Conservation (phyloP, 2,329 filamentous ascomycete genomes). For the Nemania sp. region DNA sequence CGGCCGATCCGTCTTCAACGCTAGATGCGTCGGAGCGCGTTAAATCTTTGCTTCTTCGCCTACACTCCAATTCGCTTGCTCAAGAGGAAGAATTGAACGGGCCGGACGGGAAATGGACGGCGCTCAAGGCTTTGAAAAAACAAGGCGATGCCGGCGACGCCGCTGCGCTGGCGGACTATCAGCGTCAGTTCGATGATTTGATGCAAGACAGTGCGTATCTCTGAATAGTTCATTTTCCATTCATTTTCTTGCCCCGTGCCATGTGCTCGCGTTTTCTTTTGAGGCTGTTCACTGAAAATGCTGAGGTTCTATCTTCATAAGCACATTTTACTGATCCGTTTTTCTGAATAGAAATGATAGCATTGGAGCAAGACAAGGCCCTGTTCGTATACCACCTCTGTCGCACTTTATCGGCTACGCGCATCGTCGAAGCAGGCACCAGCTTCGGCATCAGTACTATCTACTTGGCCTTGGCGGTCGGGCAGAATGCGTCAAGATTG, state of each 20-base stretch:
- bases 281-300: no score
- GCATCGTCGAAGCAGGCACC: conserved; percentile 20
- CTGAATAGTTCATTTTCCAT: no score
- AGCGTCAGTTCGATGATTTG: conserved; percentile 22
- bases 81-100: conserved; percentile 20
- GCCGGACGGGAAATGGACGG: neutral
- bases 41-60: conserved; percentile 17
- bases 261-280: no score
- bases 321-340: no score
- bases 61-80: conserved; percentile 14
- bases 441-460: conserved; percentile 24
- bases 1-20: conserved; percentile 3
- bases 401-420: conserved; percentile 39
- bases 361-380: conserved; percentile 17
- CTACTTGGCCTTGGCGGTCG: conserved; percentile 39
- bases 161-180: neutral
- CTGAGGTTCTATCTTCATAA: no score
- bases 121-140: conserved; percentile 4
- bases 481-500: conserved; percentile 45
- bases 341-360: no score
- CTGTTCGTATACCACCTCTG: conserved; percentile 17
- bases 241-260: no score
- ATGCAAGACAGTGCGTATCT: conserved; percentile 24
- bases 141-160: neutral
- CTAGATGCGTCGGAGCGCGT: conserved; percentile 22